phyloP scores from a whole-genome alignment of 2,329 filamentous ascomycete species.

The Penicillium concentricum region DNA sequence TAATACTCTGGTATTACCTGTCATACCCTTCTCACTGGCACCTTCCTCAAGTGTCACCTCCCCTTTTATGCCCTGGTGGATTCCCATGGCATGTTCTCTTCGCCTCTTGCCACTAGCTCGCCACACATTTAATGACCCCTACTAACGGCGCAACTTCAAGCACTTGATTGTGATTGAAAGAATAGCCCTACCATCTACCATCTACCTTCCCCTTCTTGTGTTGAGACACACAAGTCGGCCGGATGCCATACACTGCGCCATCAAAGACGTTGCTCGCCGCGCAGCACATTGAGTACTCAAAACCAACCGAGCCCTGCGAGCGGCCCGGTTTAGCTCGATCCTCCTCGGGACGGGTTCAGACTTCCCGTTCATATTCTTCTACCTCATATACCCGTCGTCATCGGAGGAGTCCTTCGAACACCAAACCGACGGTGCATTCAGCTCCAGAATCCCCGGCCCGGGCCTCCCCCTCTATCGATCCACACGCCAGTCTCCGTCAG shows the following conservation, averaged over 20 bases:
- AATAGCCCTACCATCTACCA: too few species aligned
- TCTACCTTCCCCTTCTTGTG: constrained; percentile 24
- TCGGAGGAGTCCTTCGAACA: constrained; percentile 57
- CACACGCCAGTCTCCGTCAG: constrained; percentile 68
- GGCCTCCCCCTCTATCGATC: constrained; percentile 30
- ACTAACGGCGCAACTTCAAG: constrained; percentile 2
- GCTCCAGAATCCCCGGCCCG: constrained; percentile 27
- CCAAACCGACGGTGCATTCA: constrained; percentile 34
- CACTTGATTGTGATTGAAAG: constrained; percentile 11
- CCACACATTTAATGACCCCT: constrained; percentile 15
- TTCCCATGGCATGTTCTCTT: constrained; percentile 1
- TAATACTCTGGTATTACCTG: constrained; percentile 22
- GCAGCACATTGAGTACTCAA: constrained; percentile 51
- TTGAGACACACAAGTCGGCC: constrained; percentile 37
- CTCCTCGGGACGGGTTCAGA: constrained; percentile 43
- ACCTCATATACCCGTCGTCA: constrained; percentile 62
- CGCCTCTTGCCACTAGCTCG: constrained; percentile 12
- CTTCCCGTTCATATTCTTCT: constrained; percentile 58
- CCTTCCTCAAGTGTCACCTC: constrained; percentile 10
- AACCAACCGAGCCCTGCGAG: constrained; percentile 34
- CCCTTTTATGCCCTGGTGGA: constrained; percentile 10
- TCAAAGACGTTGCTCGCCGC: constrained; percentile 57
- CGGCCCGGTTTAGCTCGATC: constrained; percentile 21
- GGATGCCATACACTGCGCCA: constrained; percentile 54
- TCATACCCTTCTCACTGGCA: constrained; percentile 22